Base-by-base conservation (phyloP, 495 filamentous ascomycete species). In the Xylaria curta region DNA sequence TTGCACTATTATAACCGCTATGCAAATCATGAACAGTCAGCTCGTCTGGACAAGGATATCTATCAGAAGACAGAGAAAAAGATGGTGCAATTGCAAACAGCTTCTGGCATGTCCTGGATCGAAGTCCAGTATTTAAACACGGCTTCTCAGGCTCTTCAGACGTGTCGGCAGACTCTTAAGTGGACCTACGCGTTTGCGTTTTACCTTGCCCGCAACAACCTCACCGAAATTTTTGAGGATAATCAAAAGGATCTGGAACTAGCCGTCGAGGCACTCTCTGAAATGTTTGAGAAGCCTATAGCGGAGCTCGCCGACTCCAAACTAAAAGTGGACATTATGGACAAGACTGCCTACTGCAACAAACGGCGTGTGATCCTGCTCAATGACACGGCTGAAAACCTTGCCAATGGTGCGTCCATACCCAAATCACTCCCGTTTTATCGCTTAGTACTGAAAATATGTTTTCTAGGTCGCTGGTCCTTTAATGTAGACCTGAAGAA, bases 171-270 rank as follows among this genome's bases (percentile, higher is more conserved):
- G 82, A 99, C 95, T 0, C 85, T 99, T 49, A 98, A 98, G 84
- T 99, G 96, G 96, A 99, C 96, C 0, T 99, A 99, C 78, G 97
- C 96, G 0, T 99, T 99, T 82, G 96, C 96, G 1, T 99, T 94
- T 77, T 99, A 99, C 76, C 89, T 99, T 5, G 92, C 93, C 5
- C 90, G 95, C 42, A 98, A 98, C 85, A 99, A 98, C 76, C 87
- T 94, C 49, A 98, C 96, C 0, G 93, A 95, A 79, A 98, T 99
- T 64, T 99, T 99, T 73, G 96, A 99, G 82, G 95, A 97, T 76
- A 99, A 99, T 78, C 96, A 99, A 79, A 97, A 97, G 81, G 97
- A 99, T 78, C 83, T 99, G 31, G 97, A 99, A 82, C 89, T 99
- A 86, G 95, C 96, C 0, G 96, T 98, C 7, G 96, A 99, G 83